Percentiles rank a stretch among this genome's conserved stretches.
Conservation (phyloP, 768 basidiomycete species). For the Dendrothele bispora region DNA sequence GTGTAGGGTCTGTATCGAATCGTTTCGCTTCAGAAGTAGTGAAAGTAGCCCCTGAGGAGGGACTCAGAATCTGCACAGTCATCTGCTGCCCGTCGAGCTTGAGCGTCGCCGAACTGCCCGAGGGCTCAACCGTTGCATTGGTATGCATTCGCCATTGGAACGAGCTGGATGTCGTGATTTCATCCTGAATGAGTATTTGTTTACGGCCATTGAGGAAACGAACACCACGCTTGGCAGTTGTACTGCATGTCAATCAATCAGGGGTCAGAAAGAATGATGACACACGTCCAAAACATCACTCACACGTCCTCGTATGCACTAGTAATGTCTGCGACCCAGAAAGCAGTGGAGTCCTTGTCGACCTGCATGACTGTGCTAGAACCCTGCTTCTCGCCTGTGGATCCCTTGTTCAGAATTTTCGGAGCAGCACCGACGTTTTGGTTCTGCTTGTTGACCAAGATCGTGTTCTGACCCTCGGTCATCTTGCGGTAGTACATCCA, state of each 20-base stretch:
- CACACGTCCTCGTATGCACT: slow-evolving; percentile 71
- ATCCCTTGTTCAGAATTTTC: slow-evolving; percentile 44
- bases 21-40: slow-evolving; percentile 53
- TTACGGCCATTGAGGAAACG: slow-evolving; percentile 79
- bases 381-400: slow-evolving; percentile 67
- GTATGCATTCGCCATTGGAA: slow-evolving; percentile 96
- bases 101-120: slow-evolving; percentile 73
- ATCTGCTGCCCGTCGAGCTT: slow-evolving; percentile 68
- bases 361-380: slow-evolving; percentile 77
- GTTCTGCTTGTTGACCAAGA: slow-evolving; percentile 73
- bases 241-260: slow-evolving; percentile 34
- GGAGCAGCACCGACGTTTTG: slow-evolving; percentile 77
- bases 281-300: slow-evolving; percentile 66
- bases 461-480: slow-evolving; percentile 97
- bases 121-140: slow-evolving; percentile 72
- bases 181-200: slow-evolving; percentile 93
- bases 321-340: slow-evolving; percentile 75
- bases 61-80: slow-evolving; percentile 63
- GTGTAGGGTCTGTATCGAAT: slow-evolving; percentile 58
- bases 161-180: slow-evolving; percentile 59
- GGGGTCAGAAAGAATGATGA: slow-evolving; percentile 36
- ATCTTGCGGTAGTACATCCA: slow-evolving; percentile 97
- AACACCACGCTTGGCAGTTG: slow-evolving; percentile 81
- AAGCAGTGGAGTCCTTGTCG: slow-evolving; percentile 72
- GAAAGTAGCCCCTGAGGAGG: slow-evolving; percentile 69